Evolutionary conservation across 2,329 filamentous ascomycete species (phyloP).

Genomic region (Sporothrix pallida): DNA sequence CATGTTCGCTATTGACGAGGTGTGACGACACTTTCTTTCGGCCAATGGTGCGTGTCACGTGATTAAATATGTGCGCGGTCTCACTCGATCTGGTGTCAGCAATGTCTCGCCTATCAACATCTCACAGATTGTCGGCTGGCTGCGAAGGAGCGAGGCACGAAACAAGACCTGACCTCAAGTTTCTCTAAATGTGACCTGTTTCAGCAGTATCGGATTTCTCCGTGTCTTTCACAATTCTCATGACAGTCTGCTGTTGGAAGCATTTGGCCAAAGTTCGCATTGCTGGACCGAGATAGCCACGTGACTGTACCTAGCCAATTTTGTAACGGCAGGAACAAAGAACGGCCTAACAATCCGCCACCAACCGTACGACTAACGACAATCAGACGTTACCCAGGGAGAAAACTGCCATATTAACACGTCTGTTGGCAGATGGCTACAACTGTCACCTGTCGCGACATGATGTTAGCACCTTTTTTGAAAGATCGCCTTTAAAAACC

Average conservation of each 20-base stretch:
- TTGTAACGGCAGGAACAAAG: not conserved
- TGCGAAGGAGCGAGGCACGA: not conserved
- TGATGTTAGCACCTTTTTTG: too few species aligned
- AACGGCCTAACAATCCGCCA: not conserved
- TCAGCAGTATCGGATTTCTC: not conserved
- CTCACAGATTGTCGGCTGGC: not conserved
- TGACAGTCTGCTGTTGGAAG: not conserved
- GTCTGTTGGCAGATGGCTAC: not conserved
- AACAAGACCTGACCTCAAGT: not conserved
- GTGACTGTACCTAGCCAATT: not conserved
- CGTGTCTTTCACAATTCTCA: not conserved
- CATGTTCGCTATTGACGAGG: not conserved
- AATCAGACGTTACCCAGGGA: not conserved
- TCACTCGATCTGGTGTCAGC: conserved; percentile 9
- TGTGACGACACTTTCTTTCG: too few species aligned
- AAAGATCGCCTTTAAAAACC: too few species aligned
- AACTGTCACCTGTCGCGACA: not conserved
- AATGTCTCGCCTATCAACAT: conserved; percentile 1
- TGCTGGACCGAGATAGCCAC: not conserved
- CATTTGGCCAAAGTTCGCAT: too few species aligned
- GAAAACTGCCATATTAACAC: not conserved
- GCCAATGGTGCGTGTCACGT: not conserved
- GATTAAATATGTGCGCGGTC: not conserved
- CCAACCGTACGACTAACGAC: not conserved
- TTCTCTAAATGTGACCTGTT: not conserved